phyloP scores from a whole-genome alignment of 805 yeast genomes.

The Kodamaea neixiangensis region DNA sequence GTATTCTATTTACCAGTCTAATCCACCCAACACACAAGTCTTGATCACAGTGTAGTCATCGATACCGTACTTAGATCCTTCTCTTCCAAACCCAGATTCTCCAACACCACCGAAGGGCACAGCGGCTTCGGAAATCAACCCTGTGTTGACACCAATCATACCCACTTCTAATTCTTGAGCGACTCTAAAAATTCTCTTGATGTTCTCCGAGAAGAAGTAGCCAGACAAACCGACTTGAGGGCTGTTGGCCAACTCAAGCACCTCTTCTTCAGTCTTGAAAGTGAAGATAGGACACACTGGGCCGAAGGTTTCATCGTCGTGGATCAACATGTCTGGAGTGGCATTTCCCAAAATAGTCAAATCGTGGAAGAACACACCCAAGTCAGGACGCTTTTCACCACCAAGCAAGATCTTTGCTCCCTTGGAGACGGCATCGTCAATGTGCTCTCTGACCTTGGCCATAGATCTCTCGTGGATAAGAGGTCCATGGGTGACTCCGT shows the following conservation, averaged over 20 bases:
- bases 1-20: constrained; percentile 3
- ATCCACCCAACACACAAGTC: constrained; percentile 48
- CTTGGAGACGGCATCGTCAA: constrained; percentile 62
- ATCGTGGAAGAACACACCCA: constrained; percentile 67
- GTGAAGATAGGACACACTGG: constrained; percentile 73
- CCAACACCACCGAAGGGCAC: constrained; percentile 78
- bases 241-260: constrained; percentile 59
- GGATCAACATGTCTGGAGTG: constrained; percentile 55
- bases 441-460: constrained; percentile 59
- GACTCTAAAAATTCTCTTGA: constrained; percentile 55
- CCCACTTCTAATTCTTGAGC: constrained; percentile 74
- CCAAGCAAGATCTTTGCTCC: constrained; percentile 69
- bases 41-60: constrained; percentile 72
- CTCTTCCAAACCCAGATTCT: constrained; percentile 79
- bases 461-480: constrained; percentile 65
- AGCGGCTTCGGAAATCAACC: constrained; percentile 67
- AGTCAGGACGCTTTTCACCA: constrained; percentile 52
- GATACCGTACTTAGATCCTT: constrained; percentile 73
- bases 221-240: constrained; percentile 78
- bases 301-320: constrained; percentile 78
- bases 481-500: constrained; percentile 73
- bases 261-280: constrained; percentile 67
- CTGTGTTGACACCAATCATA: constrained; percentile 82
- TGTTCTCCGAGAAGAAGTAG: constrained; percentile 63
- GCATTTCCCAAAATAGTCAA: constrained; percentile 69